These are phyloP conservation scores for Trypanosoma congolense DNA, from an alignment of 208 protist genomes.

Conservation along the genomic window DNA sequence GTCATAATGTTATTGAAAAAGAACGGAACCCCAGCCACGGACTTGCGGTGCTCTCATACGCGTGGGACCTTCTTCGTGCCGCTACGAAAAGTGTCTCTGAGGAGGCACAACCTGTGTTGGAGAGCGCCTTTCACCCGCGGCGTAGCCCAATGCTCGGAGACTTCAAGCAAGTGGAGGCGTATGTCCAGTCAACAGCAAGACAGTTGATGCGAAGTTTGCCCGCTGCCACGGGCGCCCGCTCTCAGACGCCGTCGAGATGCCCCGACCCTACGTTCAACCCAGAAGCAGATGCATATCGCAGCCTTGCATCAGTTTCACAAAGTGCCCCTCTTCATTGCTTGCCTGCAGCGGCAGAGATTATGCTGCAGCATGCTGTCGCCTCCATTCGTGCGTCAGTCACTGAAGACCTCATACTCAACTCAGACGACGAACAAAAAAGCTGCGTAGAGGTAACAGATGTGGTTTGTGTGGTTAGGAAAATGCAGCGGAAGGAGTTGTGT, in stretches of 20 bases:
- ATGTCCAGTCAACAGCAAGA: slow-evolving; percentile 19
- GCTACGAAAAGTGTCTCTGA: neutral
- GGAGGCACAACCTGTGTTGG: too few species aligned
- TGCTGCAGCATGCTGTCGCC: slow-evolving; percentile 19
- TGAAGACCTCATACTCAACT: slow-evolving; percentile 18
- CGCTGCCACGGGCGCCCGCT: neutral
- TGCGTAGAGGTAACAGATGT: slow-evolving; percentile 9
- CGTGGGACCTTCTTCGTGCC: slow-evolving; percentile 15
- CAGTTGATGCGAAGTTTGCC: slow-evolving; percentile 10
- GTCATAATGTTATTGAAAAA: slow-evolving; percentile 16
- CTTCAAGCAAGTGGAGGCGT: slow-evolving; percentile 12
- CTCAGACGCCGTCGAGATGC: neutral
- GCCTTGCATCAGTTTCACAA: neutral
- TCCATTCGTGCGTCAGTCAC: slow-evolving; percentile 17
- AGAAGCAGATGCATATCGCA: neutral
- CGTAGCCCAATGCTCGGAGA: slow-evolving; percentile 19
- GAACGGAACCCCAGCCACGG: slow-evolving; percentile 15
- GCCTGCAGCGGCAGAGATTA: slow-evolving; percentile 8
- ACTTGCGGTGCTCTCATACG: slow-evolving; percentile 20
- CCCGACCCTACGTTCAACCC: neutral
- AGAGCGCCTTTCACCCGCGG: too few species aligned
- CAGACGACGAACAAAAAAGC: slow-evolving; percentile 5
- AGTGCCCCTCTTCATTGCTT: neutral
- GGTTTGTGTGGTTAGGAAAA: neutral
- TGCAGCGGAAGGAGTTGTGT: slow-evolving; percentile 7